These are phyloP conservation scores for Trichocladium uniseriatum DNA, from an alignment of 495 filamentous ascomycete genomes.

Conservation along the genomic window DNA sequence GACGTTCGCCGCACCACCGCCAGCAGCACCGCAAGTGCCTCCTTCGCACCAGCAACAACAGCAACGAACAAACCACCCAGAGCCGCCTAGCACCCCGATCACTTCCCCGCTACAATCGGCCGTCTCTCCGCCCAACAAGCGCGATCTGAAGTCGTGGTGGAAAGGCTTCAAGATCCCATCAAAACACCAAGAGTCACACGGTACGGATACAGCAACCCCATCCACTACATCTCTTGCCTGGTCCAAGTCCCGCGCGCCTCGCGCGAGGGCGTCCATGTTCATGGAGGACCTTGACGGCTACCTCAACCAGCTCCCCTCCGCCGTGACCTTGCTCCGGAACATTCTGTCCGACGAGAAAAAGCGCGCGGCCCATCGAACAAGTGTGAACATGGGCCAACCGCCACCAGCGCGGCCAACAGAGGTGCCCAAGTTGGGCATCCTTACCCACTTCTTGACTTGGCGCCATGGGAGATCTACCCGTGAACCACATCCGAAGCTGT, in stretches of 20 bases:
- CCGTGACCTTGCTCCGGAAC: slow-evolving; percentile 10
- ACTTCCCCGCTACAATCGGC: slow-evolving; percentile 22
- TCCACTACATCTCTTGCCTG: slow-evolving; percentile 6
- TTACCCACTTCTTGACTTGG: slow-evolving; percentile 17
- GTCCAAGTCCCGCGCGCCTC: slow-evolving; percentile 8
- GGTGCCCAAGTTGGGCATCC: slow-evolving; percentile 12
- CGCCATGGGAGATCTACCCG: slow-evolving; percentile 6
- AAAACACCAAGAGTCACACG: slow-evolving; percentile 69
- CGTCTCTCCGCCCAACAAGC: slow-evolving; percentile 58
- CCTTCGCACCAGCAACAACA: slow-evolving; percentile 15
- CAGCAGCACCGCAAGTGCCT: slow-evolving; percentile 9
- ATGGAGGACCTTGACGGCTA: slow-evolving; percentile 17
- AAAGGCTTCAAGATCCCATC: slow-evolving; percentile 70
- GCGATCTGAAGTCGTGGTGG: slow-evolving; percentile 87
- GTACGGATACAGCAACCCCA: slow-evolving; percentile 53
- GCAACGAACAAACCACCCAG: slow-evolving; percentile 11
- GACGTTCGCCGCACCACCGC: slow-evolving; percentile 22
- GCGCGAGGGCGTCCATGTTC: slow-evolving; percentile 11
- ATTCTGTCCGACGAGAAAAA: slow-evolving; percentile 10
- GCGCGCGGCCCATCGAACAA: slow-evolving; percentile 21
- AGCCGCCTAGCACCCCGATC: slow-evolving; percentile 12
- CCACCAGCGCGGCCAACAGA: slow-evolving; percentile 5
- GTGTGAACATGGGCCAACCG: slow-evolving; percentile 21
- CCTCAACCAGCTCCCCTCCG: slow-evolving; percentile 10
- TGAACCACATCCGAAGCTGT: slow-evolving; percentile 4